Base-by-base conservation (phyloP, 1,139 yeast genomes). In the Candida sp. region DNA sequence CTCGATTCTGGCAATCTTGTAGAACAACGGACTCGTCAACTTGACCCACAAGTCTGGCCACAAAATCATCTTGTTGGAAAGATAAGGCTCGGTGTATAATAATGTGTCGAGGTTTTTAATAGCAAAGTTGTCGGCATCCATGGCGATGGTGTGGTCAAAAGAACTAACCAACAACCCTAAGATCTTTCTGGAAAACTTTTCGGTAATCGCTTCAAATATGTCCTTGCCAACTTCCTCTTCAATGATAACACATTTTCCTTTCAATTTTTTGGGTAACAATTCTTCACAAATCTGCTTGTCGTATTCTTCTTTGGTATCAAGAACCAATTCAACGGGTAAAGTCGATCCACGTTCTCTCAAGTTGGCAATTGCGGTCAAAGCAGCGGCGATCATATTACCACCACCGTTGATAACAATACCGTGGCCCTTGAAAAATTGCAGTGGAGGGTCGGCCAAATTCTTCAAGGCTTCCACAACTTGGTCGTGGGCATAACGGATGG, bases 21-120 rank as follows among this genome's bases (percentile, higher is more conserved):
- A 74, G 53, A 59, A 74, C 3, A 57, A 49, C 0, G 78, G 77
- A 22, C 77, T 69, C 1, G 72, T 66, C 5, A 68, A 63, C 54
- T 69, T 69, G 39, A 67, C 74, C 76, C 76, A 73, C 43, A 66
- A 55, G 54, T 73, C 76, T 1, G 78, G 78, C 78, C 78, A 75
- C 39, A 74, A 51, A 5, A 75, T 50, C 59, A 69, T 71, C 34
- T 68, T 66, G 2, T 69, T 59, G n/a, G 65, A 52, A 37, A 65
- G 49, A 52, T 60, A 73, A 1, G 71, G 68, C 41, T 65, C 68
- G 7, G 65, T 49, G 30, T 53, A 49, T 5, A 75, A 49, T 30
- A 73, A 57, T 4, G 54, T 47, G 53, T 73, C 77, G 1, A 73
- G 66, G 49, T 72, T 70, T 49, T 62, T 62, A 35, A 73, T 58